phyloP scores from a whole-genome alignment of 345 rosid genomes.

The Camelina laxa region DNA sequence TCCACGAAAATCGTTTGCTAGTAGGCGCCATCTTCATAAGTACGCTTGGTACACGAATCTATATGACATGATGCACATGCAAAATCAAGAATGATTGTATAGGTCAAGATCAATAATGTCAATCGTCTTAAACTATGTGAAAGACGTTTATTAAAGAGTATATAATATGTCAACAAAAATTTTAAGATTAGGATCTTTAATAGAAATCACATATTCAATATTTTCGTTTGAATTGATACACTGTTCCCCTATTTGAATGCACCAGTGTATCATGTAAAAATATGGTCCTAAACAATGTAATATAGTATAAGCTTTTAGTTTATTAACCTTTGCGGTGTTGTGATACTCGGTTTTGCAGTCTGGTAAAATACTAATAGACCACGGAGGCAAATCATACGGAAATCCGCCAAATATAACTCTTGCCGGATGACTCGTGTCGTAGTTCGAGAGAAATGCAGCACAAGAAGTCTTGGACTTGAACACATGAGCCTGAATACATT shows the following conservation, averaged over 20 bases:
- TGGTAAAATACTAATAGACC: slow-evolving; percentile 96
- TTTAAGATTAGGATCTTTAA: neutral
- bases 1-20: slow-evolving; percentile 62
- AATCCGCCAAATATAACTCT: slow-evolving; percentile 59
- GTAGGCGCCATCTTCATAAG: slow-evolving; percentile 66
- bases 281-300: neutral
- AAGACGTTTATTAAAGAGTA: neutral
- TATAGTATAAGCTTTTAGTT: neutral
- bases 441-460: slow-evolving; percentile 84
- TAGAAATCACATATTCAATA: neutral
- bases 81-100: neutral
- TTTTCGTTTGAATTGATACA: neutral
- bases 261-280: neutral
- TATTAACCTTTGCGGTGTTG: slow-evolving; percentile 78
- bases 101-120: neutral
- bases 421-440: slow-evolving; percentile 48
- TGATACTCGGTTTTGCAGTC: slow-evolving; percentile 68
- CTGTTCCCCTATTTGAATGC: too few species aligned
- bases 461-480: slow-evolving; percentile 65
- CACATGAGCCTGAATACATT: slow-evolving; percentile 63
- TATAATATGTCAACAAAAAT: too few species aligned
- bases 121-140: slow-evolving; percentile 47
- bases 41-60: slow-evolving; percentile 73
- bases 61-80: slow-evolving; percentile 22
- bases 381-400: slow-evolving; percentile 73